Evolutionary conservation across 352 stramenopile species (phyloP), one percentile per base, ranked within the genome.

Genomic region (Phytophthora idaei): DNA sequence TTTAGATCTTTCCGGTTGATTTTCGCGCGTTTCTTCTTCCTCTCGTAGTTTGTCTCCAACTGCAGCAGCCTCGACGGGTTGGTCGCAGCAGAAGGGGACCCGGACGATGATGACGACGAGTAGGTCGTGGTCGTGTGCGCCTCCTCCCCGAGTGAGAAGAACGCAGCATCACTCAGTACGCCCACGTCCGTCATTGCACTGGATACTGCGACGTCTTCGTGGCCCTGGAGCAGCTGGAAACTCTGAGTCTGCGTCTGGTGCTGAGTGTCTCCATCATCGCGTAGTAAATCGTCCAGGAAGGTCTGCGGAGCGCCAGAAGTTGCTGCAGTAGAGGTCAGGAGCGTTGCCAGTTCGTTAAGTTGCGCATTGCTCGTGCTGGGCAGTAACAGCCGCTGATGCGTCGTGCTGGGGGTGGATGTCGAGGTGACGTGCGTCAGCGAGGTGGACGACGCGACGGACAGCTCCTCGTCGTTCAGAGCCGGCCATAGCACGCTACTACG

Each of bases 11-110:
- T 76, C 34, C 81, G 74, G 61, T 90, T 90, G 72, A 90, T 87
- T 62, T 90, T 90, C 36, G 81, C 81, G 49, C 81, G 78, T 49
- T 87, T 90, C 67, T 90, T 90, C 64, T 90, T 90, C 31, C 78
- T 72, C 50, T 90, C 81, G 54, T 90, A 90, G 52, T 90, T 90
- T 70, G 80, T 80, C 37, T 90, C 81, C 3, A 87, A 64, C 49
- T 89, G 78, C 47, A 81, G 51, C 39, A 86, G 47, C 9, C 78
- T 69, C 14, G 72, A 62, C 4, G 61, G 61, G 34, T 50, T 68
- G 32, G 32, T 5, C 9, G 58, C 54, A n/a, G 58, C 60, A 10
- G 54, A 41, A 31, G 54, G 41, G 5, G 53, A 71, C 6, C 32
- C 45, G 12, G 7, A 7, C 10, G 47, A 58, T 3, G 64, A 61